Conservation (phyloP, 2,329 filamentous ascomycete genomes). For the Blastomyces percursus region DNA sequence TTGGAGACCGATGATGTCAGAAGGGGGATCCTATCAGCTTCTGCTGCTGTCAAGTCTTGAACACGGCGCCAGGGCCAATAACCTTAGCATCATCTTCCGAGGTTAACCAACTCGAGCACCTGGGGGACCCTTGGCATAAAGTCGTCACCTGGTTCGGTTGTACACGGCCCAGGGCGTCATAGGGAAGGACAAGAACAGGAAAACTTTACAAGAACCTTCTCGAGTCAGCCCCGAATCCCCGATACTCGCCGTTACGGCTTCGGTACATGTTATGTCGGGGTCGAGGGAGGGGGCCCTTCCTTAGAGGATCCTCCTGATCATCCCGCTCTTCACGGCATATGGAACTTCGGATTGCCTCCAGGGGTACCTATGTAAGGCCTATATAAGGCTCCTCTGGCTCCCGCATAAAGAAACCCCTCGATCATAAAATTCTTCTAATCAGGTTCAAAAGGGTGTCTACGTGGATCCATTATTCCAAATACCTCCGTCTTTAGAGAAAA, state of each 20-base stretch:
- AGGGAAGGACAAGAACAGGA: neutral
- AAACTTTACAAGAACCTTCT: neutral
- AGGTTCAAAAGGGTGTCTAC: neutral
- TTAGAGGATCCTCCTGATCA: neutral
- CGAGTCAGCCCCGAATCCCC: neutral
- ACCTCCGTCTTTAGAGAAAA: neutral
- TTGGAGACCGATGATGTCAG: neutral
- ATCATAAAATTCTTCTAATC: neutral
- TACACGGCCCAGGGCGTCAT: neutral
- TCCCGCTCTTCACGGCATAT: neutral
- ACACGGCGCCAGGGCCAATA: neutral
- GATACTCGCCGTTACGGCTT: neutral
- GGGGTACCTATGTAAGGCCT: neutral
- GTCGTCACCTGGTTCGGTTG: constrained; percentile 3
- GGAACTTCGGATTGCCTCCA: neutral
- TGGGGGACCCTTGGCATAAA: neutral
- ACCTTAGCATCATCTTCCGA: constrained; percentile 2
- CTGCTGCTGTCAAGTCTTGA: neutral
- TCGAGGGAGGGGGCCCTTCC: neutral
- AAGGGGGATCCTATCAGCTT: neutral
- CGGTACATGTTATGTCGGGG: neutral
- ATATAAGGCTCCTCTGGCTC: neutral
- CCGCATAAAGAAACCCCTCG: neutral
- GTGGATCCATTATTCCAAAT: neutral
- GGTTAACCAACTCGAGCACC: neutral